Percentiles rank a stretch among this genome's conserved stretches.
Conservation (phyloP, 192 early-diverging fungal species). For the Coemansia sp. region DNA sequence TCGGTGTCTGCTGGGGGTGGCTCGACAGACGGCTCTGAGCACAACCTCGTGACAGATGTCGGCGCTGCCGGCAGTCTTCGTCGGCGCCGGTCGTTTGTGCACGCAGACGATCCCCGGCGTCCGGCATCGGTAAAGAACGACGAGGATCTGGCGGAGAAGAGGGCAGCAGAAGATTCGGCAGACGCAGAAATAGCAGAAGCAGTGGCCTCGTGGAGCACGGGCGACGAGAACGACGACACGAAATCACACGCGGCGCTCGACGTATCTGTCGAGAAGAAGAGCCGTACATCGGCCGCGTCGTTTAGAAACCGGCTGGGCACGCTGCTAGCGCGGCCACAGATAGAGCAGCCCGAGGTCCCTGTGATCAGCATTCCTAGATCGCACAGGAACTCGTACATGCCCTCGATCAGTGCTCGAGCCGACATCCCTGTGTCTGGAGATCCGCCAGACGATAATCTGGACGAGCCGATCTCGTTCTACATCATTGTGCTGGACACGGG, state of each 20-base stretch:
- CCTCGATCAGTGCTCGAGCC: neutral
- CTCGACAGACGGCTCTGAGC: neutral
- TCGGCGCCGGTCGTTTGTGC: conserved; percentile 31
- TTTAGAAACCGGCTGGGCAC: neutral
- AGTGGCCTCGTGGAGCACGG: neutral
- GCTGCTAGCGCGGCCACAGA: neutral
- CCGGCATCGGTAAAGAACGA: neutral
- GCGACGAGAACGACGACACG: neutral
- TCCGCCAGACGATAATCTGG: conserved; percentile 19
- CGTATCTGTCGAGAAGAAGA: no score
- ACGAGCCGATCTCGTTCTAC: conserved; percentile 51
- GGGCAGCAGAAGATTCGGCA: neutral
- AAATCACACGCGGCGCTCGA: no score
- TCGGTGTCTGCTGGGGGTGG: neutral
- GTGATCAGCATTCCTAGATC: neutral
- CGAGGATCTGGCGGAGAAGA: neutral
- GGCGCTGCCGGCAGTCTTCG: neutral
- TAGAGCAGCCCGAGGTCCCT: neutral
- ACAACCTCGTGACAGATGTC: neutral
- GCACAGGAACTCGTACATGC: neutral
- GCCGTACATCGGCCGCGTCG: neutral
- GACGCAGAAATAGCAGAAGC: neutral
- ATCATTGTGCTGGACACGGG: conserved; percentile 39
- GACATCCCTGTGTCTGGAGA: neutral
- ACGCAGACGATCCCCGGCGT: conserved; percentile 9